Conservation (phyloP, 805 yeast genomes). For the Metschnikowia kofuensis region DNA sequence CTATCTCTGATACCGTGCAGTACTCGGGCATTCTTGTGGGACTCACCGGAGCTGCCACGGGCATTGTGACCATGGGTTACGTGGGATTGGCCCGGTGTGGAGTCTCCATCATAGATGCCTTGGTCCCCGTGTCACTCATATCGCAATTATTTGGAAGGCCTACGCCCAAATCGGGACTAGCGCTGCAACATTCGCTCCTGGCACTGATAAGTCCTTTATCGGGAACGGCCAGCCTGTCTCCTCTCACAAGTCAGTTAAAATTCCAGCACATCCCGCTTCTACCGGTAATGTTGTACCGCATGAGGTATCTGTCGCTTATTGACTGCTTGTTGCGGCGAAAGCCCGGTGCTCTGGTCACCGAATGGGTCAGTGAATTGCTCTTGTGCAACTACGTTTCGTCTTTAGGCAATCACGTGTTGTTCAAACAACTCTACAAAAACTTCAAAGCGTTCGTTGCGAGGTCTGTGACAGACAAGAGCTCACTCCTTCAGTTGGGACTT, state of each 20-base stretch:
- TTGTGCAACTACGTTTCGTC: conserved; percentile 36
- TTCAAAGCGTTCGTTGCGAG: not conserved
- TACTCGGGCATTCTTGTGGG: conserved; percentile 33
- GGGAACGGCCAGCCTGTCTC: not conserved
- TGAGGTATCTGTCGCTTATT: conserved; percentile 33
- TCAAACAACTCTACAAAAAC: conserved; percentile 18
- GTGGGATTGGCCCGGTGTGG: conserved; percentile 39
- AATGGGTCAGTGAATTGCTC: conserved; percentile 33
- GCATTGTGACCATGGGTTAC: conserved; percentile 38
- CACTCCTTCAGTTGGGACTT: not conserved
- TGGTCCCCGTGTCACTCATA: conserved; percentile 33
- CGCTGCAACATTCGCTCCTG: conserved; percentile 5
- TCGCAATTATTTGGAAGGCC: conserved; percentile 19
- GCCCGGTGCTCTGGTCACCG: conserved; percentile 1
- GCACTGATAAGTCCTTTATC: not conserved
- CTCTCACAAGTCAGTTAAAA: conserved; percentile 30
- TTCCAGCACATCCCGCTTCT: conserved; percentile 36
- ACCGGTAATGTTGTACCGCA: conserved; percentile 38
- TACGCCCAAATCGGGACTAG: conserved; percentile 8
- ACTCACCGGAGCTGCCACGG: conserved; percentile 39
- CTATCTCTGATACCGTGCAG: conserved; percentile 23
- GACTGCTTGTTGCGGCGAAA: conserved; percentile 23
- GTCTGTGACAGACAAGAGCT: not conserved
- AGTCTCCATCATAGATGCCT: conserved; percentile 33
- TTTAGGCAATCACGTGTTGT: conserved; percentile 34